Evolutionary conservation across 805 yeast genomes (phyloP), one percentile per base, ranked within the genome.

Genomic region (Allodekkera sacchari): DNA sequence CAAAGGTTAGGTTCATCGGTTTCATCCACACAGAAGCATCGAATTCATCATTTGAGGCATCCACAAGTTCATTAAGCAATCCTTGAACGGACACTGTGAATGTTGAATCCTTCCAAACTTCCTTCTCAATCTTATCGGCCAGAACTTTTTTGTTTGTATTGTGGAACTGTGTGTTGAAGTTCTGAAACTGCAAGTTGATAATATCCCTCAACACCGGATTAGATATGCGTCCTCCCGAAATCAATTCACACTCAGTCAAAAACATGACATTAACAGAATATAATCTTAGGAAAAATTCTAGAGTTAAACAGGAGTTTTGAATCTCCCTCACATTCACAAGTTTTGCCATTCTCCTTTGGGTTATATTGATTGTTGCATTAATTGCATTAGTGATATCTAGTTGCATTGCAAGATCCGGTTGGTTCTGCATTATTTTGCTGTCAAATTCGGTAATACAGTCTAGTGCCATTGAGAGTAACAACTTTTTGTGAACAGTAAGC

Each of bases 61-160:
- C 61, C 1, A 69, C 61, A 9, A 81, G 65, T 25, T 64, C 65
- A 43, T 73, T 72, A 4, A 75, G 68, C 10, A 56, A 46, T 4
- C 34, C 43, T 45, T 81, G 88, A 2, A 75, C 52, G 1, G 50
- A 48, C 2, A 57, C 48, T 0, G 71, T 49, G 7, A 77, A 70
- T n/a, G 71, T 69, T 13, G 68, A 71, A 32, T 88, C 94, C 36
- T 71, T 74, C 97, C 97, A 89, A 15, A 60, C 60, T 42, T 88
- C 97, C 28, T 61, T 59, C 31, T 82, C 88, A 34, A 83, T 61
- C 12, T 63, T 58, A 4, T 48, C 48, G 5, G 68, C 59, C 18
- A 83, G 54, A 5, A 53, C 50, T 34, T 65, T 67, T 31, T 73
- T 51, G 17, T 69, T 63, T 11, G 61, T 61, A 29, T 65, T 64